Conservation (phyloP, 176 grass and related monocot species). For the Carex myosuroides region DNA sequence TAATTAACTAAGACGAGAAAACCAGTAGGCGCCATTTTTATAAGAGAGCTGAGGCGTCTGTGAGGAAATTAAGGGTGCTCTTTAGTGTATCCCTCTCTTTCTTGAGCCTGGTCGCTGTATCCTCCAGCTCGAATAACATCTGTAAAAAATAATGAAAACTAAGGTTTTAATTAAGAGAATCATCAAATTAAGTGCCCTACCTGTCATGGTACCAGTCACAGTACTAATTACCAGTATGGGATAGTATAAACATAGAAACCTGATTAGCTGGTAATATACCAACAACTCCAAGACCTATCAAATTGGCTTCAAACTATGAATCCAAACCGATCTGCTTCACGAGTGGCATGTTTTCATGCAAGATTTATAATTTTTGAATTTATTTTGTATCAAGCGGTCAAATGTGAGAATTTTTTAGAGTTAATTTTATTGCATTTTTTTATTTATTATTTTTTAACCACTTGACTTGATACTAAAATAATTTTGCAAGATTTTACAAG, state of each 20-base stretch:
- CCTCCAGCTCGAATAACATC: constrained; percentile 90
- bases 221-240: background rate
- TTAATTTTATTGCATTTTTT: too few relatives aligned
- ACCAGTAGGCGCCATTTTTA: background rate
- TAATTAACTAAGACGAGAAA: background rate
- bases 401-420: too few relatives aligned
- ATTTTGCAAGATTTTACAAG: background rate
- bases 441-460: too few relatives aligned
- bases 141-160: background rate
- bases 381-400: too few relatives aligned
- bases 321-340: too few relatives aligned
- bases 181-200: too few relatives aligned
- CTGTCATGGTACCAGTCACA: too few relatives aligned
- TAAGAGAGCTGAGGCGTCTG: constrained; percentile 62
- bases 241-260: background rate
- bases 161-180: background rate
- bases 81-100: constrained; percentile 80
- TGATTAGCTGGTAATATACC: background rate
- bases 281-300: background rate
- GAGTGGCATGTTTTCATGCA: too few relatives aligned
- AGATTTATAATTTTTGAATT: too few relatives aligned
- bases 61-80: constrained; percentile 96
- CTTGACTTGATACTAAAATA: too few relatives aligned
- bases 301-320: too few relatives aligned
- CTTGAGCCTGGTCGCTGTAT: constrained; percentile 67